Evolutionary conservation across 768 basidiomycete genomes (phyloP).

Genomic region (Lentinula sp.): DNA sequence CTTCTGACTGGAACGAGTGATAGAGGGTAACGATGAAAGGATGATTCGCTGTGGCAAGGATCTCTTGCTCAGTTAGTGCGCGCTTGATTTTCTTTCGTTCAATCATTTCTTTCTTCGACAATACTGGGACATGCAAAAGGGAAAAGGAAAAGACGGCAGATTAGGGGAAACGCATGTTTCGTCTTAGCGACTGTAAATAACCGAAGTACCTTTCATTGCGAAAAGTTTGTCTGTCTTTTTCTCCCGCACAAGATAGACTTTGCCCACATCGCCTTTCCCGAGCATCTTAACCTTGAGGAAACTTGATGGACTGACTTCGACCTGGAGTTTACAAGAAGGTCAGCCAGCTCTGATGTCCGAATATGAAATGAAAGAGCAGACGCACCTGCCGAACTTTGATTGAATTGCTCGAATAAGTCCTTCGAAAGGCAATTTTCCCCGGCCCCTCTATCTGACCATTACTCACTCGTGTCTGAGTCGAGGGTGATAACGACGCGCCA

Average conservation of each 20-base stretch:
- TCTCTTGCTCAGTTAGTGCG: constrained; percentile 97
- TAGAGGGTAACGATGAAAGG: constrained; percentile 99
- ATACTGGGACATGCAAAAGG: constrained; percentile 54
- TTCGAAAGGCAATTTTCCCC: constrained; percentile 70
- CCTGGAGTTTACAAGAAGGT: constrained; percentile 59
- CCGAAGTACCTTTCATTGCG: constrained; percentile 93
- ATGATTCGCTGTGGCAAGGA: constrained; percentile 96
- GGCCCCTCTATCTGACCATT: constrained; percentile 44
- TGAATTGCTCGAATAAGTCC: constrained; percentile 97
- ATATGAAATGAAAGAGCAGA: constrained; percentile 7
- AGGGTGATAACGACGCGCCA: constrained; percentile 25
- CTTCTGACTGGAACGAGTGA: constrained; percentile 98
- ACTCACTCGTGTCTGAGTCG: constrained; percentile 37
- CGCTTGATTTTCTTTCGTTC: constrained; percentile 99
- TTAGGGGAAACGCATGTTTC: constrained; percentile 11
- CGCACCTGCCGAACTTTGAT: constrained; percentile 89
- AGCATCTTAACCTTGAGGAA: constrained; percentile 97
- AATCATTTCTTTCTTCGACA: constrained; percentile 99
- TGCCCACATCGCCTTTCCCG: constrained; percentile 98
- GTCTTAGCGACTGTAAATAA: not conserved
- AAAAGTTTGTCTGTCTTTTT: constrained; percentile 96
- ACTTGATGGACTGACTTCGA: constrained; percentile 90
- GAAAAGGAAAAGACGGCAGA: constrained; percentile 4
- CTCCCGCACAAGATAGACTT: constrained; percentile 96
- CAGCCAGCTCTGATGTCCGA: not conserved